Evolutionary conservation across 345 rosid species (phyloP), one percentile per base, ranked within the genome.

Genomic region (Eutrema yunnanense): DNA sequence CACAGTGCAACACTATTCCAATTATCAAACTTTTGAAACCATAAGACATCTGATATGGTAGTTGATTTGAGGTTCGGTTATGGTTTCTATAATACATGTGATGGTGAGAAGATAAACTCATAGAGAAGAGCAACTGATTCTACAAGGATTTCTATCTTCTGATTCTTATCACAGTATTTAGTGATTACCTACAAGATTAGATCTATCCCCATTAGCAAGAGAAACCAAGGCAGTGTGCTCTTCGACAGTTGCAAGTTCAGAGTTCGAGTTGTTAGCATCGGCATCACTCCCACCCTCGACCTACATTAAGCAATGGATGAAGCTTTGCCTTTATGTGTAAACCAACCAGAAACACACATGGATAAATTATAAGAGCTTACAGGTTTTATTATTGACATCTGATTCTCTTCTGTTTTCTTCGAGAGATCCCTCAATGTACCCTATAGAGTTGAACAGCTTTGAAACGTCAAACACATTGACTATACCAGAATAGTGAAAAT

Each of bases 401-500:
- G 74, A 54, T 46, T 75, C n/a, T 75, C 74, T 46, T 75, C 79
- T 62, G 64, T 27, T 55, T 63, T 75, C 65, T 75, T 75, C 10
- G 60, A 75, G 59, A 75, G 74, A 69, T 75, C 79, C 59, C 79
- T 75, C 71, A 75, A 54, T 55, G 79, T 75, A 62, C 79, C 79
- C 79, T 75, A 62, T 2, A 43, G 63, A 44, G 60, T 69, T 38
- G 14, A 69, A 30, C 46, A 69, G 12, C 37, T 27, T 30, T 11
- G 6, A 22, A 61, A 43, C 56, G 41, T 61, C 44, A 37, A 16
- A 22, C 36, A 41, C 43, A 59, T 34, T 26, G 4, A 37, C 37
- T 67, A 67, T 33, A 37, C 13, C 19, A 56, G 50, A 32, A 60
- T 8, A 30, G 52, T 2, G 44, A 47, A 26, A 14, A 62, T 6